phyloP scores from a whole-genome alignment of 768 basidiomycete species.

The Xerocomus brunneocitrinus region DNA sequence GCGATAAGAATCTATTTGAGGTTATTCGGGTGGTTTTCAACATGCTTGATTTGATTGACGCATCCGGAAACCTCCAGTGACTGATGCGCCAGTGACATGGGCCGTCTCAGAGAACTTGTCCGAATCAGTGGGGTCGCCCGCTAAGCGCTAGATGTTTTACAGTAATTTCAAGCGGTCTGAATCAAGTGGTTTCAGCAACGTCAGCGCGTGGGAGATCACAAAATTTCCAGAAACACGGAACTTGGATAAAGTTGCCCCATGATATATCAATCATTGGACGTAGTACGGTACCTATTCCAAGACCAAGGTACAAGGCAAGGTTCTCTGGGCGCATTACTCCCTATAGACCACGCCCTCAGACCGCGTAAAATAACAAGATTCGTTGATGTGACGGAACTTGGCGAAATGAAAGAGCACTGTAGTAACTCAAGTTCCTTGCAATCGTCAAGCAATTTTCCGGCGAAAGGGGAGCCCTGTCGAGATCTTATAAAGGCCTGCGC shows the following conservation, averaged over 20 bases:
- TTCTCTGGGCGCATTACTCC: background rate
- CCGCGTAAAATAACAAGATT: background rate
- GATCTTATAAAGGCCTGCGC: background rate
- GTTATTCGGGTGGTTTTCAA: background rate
- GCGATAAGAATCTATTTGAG: conserved; percentile 13
- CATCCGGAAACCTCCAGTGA: background rate
- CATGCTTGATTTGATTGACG: background rate
- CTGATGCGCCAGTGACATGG: too few relatives aligned
- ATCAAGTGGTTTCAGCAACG: conserved; percentile 35
- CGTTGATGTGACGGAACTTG: background rate
- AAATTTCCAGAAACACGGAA: background rate
- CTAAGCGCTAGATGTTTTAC: background rate
- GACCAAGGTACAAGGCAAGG: background rate
- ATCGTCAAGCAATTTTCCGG: background rate
- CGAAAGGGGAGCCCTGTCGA: background rate
- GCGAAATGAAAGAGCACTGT: conserved; percentile 11
- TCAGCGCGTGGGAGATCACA: background rate
- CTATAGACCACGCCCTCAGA: background rate
- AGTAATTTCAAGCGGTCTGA: background rate
- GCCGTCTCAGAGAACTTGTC: too few relatives aligned
- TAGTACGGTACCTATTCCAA: too few relatives aligned
- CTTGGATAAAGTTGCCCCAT: background rate
- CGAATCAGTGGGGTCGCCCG: too few relatives aligned
- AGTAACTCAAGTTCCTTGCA: background rate
- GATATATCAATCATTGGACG: background rate